A percentile compares a stretch with the other conserved stretches of the same genome.
Conservation (phyloP, 805 yeast genomes). For the Ogataea pilisensis region DNA sequence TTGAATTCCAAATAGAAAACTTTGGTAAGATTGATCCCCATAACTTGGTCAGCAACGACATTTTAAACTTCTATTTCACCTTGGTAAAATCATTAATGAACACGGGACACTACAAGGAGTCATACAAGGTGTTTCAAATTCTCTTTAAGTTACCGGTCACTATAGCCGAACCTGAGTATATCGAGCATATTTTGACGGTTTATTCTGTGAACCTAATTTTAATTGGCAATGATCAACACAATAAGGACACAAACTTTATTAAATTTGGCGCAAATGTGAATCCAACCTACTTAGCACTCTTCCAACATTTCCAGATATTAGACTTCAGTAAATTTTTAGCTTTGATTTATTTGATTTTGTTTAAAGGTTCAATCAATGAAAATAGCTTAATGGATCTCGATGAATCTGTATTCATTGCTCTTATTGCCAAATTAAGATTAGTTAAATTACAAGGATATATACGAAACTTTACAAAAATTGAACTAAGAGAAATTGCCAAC, state of each 20-base stretch:
- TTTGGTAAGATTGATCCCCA: conserved; percentile 14
- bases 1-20: conserved; percentile 1
- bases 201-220: conserved; percentile 18
- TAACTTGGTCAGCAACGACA: conserved; percentile 4
- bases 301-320: conserved; percentile 13
- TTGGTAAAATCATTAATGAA: conserved; percentile 19
- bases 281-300: conserved; percentile 6
- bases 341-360: conserved; percentile 6
- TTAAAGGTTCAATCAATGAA: background rate
- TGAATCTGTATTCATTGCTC: conserved; percentile 6
- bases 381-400: conserved; percentile 2
- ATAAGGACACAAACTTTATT: conserved; percentile 10
- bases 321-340: conserved; percentile 10
- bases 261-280: conserved; percentile 10
- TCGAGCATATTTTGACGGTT: conserved; percentile 10
- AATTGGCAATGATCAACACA: conserved; percentile 3
- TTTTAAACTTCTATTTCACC: conserved; percentile 17
- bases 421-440: conserved; percentile 10
- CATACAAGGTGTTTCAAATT: conserved; percentile 17
- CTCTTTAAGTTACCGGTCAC: conserved; percentile 16
- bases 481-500: background rate
- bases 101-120: conserved; percentile 10
- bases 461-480: conserved; percentile 4
- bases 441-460: conserved; percentile 7
- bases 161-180: background rate